These are phyloP conservation scores for Gossypium rotundifolium DNA, from an alignment of 345 rosid genomes.

Conservation along the genomic window DNA sequence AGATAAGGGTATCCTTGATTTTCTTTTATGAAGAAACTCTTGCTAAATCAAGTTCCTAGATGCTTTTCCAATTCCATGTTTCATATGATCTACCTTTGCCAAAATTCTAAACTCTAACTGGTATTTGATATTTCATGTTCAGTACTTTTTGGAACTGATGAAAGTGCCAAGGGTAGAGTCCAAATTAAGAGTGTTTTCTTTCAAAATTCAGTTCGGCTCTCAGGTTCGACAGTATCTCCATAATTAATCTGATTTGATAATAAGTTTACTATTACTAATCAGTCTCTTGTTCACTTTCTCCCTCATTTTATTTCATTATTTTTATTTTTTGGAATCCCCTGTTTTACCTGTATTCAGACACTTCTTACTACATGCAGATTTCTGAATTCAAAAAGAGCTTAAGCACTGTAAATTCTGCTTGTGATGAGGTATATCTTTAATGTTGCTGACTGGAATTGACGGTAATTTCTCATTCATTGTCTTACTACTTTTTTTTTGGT, in stretches of 20 bases:
- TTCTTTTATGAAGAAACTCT: neutral
- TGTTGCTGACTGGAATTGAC: constrained; percentile 10
- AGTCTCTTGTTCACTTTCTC: constrained; percentile 12
- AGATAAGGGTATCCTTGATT: neutral
- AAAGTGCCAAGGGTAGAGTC: constrained; percentile 99
- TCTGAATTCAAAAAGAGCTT: constrained; percentile 81
- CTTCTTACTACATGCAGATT: constrained; percentile 38
- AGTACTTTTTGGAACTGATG: constrained; percentile 94
- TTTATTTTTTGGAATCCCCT: neutral
- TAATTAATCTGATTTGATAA: constrained; percentile 24
- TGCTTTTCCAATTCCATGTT: constrained; percentile 2
- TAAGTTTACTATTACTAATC: constrained; percentile 14
- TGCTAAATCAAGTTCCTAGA: neutral
- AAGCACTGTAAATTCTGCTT: constrained; percentile 79
- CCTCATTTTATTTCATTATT: neutral
- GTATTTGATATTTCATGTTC: constrained; percentile 23
- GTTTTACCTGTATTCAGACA: constrained; percentile 12
- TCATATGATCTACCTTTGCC: neutral
- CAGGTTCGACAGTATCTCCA: constrained; percentile 75
- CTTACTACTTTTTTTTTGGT: constrained; percentile 15
- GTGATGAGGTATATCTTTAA: constrained; percentile 66
- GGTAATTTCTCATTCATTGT: constrained; percentile 1
- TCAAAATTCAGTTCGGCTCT: constrained; percentile 86
- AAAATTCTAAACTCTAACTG: neutral
- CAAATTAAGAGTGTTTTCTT: constrained; percentile 88